phyloP scores from a whole-genome alignment of 768 basidiomycete species.

The Tylopilus felleus region DNA sequence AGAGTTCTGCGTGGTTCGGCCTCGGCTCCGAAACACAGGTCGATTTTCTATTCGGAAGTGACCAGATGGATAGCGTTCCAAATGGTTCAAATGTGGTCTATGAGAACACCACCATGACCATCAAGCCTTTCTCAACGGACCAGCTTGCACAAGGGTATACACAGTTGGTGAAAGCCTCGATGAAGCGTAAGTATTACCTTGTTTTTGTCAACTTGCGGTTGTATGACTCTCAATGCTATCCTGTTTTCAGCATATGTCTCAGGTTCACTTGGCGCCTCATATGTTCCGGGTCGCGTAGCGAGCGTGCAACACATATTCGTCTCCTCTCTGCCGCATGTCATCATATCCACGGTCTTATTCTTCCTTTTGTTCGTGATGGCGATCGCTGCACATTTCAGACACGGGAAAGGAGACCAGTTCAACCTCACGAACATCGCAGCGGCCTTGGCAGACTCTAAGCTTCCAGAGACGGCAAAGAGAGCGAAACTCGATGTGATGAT shows the following conservation, averaged over 20 bases:
- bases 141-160: constrained; percentile 9
- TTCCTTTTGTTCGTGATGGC: constrained; percentile 2
- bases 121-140: constrained; percentile 5
- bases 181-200: constrained; percentile 12
- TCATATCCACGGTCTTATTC: constrained; percentile 5
- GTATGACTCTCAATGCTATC: background rate
- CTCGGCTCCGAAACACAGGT: constrained; percentile 14
- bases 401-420: constrained; percentile 10
- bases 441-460: constrained; percentile 9
- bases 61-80: constrained; percentile 4
- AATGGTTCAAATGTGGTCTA: background rate
- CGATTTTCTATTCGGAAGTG: constrained; percentile 7
- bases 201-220: background rate
- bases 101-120: constrained; percentile 4
- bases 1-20: background rate
- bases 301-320: constrained; percentile 9
- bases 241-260: constrained; percentile 11
- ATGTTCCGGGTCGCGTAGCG: constrained; percentile 16
- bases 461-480: constrained; percentile 3
- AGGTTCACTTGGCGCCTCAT: constrained; percentile 9
- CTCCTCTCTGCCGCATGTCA: constrained; percentile 12
- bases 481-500: background rate
- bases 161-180: constrained; percentile 11
- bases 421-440: constrained; percentile 14
- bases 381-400: constrained; percentile 4